Evolutionary conservation across 495 filamentous ascomycete species (phyloP), one percentile per base, ranked within the genome.

Genomic region (Barbatosphaeria neglecta): DNA sequence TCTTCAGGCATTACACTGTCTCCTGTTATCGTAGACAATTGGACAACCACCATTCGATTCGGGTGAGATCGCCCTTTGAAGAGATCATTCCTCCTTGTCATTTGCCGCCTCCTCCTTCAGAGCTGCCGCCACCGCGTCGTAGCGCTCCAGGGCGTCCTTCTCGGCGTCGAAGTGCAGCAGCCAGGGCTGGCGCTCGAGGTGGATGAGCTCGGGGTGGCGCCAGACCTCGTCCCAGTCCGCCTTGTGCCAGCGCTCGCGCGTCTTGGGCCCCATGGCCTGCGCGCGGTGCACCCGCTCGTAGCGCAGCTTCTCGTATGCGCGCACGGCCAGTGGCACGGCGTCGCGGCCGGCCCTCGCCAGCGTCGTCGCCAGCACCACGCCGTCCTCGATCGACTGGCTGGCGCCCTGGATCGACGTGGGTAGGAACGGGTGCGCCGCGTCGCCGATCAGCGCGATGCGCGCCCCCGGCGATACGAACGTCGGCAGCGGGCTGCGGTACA

Each of bases 341-440:
- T 67, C 8, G 56, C 60, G 4, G 47, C 44, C 42, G 67, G 54
- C 41, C 69, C 60, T 43, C 84, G 59, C 46, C 74, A 78, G 13
- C n/a, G n/a, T n/a, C n/a, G 74, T 69, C 1, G 78, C 76, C 5
- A 83, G 52, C 0, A 74, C 74, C 11, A 73, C 69, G 4, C 73
- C 81, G 54, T 84, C 81, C 56, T 85, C 81, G 50, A 86, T 74
- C 0, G 82, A 77, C 56, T 81, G 78, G 28, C 72, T 78, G 4
- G 76, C 81, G 4, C 82, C 81, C 49, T 82, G 76, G 20, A 70
- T 71, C 4, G 69, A 75, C 1, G 78, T 79, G 0, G 81, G 81
- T 1, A 84, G 62, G 55, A 84, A 82, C 13, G 77, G 71, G 60
- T 86, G 82, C 18, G 81, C 80, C 4, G 76, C 69, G 46, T 84